Evolutionary conservation across 371 early-diverging fungal species (phyloP).

Genomic region (Rhizopus arrhizus): DNA sequence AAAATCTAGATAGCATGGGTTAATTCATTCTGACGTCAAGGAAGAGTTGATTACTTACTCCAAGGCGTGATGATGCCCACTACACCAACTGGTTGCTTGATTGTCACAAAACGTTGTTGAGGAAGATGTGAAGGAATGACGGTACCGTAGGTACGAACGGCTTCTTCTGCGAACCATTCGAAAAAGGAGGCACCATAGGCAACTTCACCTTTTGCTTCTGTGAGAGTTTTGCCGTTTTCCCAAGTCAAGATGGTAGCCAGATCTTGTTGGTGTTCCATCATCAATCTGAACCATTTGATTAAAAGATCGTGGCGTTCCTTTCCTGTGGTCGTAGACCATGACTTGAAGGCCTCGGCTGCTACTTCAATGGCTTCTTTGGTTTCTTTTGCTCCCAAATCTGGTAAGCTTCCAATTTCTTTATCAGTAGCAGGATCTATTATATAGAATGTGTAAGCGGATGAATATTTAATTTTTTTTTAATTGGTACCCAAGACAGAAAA

Average conservation of each 20-base stretch:
- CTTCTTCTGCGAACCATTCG: conserved; percentile 90
- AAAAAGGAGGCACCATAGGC: conserved; percentile 77
- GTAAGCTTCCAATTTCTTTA: conserved; percentile 63
- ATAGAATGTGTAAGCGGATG: not conserved
- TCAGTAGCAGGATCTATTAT: conserved; percentile 67
- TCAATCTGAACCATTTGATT: conserved; percentile 70
- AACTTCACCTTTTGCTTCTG: conserved; percentile 73
- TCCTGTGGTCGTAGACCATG: conserved; percentile 68
- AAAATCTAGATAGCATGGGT: conserved; percentile 63
- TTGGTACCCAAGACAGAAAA: conserved; percentile 50
- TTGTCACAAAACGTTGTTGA: conserved; percentile 64
- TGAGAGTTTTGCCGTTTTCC: conserved; percentile 74
- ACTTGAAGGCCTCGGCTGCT: conserved; percentile 62
- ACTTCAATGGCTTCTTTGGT: conserved; percentile 62
- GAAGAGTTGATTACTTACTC: conserved; percentile 53
- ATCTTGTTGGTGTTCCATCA: conserved; percentile 71
- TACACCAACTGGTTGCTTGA: conserved; percentile 90
- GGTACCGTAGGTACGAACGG: conserved; percentile 79
- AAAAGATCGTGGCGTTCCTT: conserved; percentile 66
- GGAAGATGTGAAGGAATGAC: conserved; percentile 71
- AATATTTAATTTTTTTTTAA: no score
- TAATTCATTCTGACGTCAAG: conserved; percentile 4
- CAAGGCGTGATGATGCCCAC: conserved; percentile 90
- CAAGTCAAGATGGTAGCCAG: conserved; percentile 76
- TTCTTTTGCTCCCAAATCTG: conserved; percentile 70